Percentiles rank a stretch among this genome's conserved stretches.
Conservation (phyloP, 2,329 filamentous ascomycete species). For the Tricladium varicosporioides region DNA sequence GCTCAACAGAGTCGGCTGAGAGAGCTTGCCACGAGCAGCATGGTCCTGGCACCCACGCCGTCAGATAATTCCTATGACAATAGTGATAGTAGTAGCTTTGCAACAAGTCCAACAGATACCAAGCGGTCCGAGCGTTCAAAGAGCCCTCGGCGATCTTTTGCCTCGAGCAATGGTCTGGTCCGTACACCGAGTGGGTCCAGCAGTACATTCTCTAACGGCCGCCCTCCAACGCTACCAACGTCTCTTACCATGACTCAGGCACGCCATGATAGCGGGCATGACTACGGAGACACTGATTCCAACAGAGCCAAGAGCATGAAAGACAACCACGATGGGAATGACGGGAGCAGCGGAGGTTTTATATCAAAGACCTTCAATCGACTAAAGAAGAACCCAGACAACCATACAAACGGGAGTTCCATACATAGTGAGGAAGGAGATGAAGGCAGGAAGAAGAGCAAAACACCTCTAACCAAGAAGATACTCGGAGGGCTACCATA, state of each 20-base stretch:
- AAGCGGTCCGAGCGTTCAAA: conserved; percentile 28
- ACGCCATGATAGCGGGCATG: conserved; percentile 10
- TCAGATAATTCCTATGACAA: conserved; percentile 32
- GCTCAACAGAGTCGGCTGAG: conserved; percentile 76
- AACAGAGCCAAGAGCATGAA: conserved; percentile 9
- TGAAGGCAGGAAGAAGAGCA: conserved; percentile 31
- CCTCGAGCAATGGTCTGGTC: conserved; percentile 26
- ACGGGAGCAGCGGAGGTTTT: conserved; percentile 19
- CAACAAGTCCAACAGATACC: conserved; percentile 24
- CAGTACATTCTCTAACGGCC: conserved; percentile 25
- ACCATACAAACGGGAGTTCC: conserved; percentile 1
- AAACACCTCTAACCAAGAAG: conserved; percentile 34
- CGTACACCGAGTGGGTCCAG: conserved; percentile 29
- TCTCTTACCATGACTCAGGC: conserved; percentile 31
- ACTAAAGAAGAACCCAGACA: conserved; percentile 25
- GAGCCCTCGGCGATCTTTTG: conserved; percentile 31
- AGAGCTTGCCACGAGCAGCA: conserved; percentile 71
- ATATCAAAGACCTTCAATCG: conserved; percentile 22
- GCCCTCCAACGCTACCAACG: conserved; percentile 16
- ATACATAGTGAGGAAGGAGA: conserved; percentile 18
- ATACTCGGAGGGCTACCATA: conserved; percentile 20
- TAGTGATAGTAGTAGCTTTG: conserved; percentile 31
- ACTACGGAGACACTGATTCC: conserved; percentile 13
- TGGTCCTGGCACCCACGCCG: conserved; percentile 30
- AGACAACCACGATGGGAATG: conserved; percentile 10